Evolutionary conservation across 2,329 filamentous ascomycete species (phyloP).

Genomic region (Ilyonectria mors-panacis): DNA sequence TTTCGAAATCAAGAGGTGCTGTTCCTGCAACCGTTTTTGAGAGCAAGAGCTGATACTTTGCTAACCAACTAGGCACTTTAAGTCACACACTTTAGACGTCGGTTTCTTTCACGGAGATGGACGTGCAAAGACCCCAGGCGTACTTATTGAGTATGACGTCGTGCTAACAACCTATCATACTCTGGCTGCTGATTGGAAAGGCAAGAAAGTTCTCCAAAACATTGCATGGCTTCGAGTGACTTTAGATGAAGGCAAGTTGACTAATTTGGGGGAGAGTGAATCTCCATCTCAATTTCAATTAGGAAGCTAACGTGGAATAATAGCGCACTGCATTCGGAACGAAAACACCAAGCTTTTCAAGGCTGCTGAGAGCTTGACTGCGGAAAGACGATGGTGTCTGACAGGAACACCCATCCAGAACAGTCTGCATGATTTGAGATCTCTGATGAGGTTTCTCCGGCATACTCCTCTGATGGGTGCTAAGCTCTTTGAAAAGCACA

Average conservation of each 20-base stretch:
- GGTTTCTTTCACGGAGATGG: background rate
- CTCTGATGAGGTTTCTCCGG: background rate
- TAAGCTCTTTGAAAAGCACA: background rate
- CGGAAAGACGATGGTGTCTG: background rate
- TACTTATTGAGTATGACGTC: background rate
- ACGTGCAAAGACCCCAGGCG: background rate
- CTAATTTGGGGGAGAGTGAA: background rate
- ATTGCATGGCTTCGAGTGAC: background rate
- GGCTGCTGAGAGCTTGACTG: background rate
- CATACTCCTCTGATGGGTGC: background rate
- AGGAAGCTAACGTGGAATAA: background rate
- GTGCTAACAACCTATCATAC: slow-evolving; percentile 1
- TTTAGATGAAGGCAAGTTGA: background rate
- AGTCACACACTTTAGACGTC: background rate
- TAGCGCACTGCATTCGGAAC: slow-evolving; percentile 2
- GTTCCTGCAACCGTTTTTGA: background rate
- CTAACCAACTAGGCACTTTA: background rate
- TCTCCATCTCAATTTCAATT: background rate
- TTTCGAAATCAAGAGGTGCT: background rate
- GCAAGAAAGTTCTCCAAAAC: background rate
- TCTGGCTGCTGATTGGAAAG: slow-evolving; percentile 3
- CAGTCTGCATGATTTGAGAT: background rate
- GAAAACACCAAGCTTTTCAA: background rate
- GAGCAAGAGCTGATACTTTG: background rate
- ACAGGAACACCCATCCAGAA: background rate